Conservation (phyloP, 495 filamentous ascomycete genomes). For the Aspergillus wentii region DNA sequence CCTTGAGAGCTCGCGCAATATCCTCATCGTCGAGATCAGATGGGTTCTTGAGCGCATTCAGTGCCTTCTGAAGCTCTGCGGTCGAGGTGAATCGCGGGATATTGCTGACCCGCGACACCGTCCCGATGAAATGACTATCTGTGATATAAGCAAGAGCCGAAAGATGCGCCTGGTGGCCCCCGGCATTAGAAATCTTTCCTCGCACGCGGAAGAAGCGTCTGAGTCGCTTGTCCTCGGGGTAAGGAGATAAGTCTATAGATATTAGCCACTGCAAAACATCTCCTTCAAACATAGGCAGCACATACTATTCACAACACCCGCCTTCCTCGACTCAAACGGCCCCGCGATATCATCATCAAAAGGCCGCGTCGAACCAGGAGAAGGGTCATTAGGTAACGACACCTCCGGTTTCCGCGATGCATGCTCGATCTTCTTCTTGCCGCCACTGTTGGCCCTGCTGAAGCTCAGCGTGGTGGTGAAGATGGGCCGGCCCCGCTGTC, state of each 20-base stretch:
- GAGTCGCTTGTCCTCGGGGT: slow-evolving; percentile 61
- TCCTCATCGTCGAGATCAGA: slow-evolving; percentile 42
- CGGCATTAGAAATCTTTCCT: slow-evolving; percentile 64
- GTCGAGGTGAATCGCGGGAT: slow-evolving; percentile 57
- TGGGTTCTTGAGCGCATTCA: slow-evolving; percentile 42
- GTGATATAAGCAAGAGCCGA: slow-evolving; percentile 87
- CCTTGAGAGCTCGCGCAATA: slow-evolving; percentile 33
- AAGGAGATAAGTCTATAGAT: slow-evolving; percentile 28
- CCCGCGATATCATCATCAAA: slow-evolving; percentile 29
- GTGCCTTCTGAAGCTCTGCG: slow-evolving; percentile 27
- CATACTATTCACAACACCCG: slow-evolving; percentile 41
- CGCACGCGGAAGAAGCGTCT: slow-evolving; percentile 77
- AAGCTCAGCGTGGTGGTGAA: slow-evolving; percentile 95
- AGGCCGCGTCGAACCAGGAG: slow-evolving; percentile 15
- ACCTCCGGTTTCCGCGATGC: slow-evolving; percentile 27
- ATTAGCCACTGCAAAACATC: neutral
- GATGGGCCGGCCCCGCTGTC: slow-evolving; percentile 83
- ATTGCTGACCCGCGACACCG: slow-evolving; percentile 70
- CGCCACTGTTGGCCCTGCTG: slow-evolving; percentile 64
- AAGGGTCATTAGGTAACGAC: slow-evolving; percentile 17
- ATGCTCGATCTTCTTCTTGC: slow-evolving; percentile 50
- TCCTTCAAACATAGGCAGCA: slow-evolving; percentile 2
- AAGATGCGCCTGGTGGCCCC: slow-evolving; percentile 74
- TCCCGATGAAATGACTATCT: slow-evolving; percentile 89
- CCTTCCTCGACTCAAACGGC: slow-evolving; percentile 36